Conservation (phyloP, 1,284 basidiomycete genomes). For the Amylostereum chailletii region DNA sequence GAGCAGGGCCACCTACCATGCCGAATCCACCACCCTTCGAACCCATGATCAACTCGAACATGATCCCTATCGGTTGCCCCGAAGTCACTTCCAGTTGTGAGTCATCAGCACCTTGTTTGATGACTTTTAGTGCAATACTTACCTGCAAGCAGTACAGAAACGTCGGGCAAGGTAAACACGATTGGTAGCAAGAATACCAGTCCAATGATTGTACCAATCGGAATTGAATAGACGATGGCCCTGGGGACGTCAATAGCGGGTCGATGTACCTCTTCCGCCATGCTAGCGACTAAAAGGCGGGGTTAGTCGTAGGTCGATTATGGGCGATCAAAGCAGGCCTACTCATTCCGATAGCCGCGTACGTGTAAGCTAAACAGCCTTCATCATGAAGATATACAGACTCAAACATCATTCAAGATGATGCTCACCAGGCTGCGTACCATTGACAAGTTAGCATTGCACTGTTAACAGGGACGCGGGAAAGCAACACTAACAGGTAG, state of each 20-base stretch:
- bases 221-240: conserved; percentile 53
- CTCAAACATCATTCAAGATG: too few relatives aligned
- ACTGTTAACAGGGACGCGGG: too few relatives aligned
- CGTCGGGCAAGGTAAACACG: conserved; percentile 59
- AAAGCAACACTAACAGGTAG: conserved; percentile 31
- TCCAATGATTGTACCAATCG: conserved; percentile 50
- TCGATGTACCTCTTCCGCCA: conserved; percentile 59
- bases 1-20: conserved; percentile 26
- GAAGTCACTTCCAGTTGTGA: conserved; percentile 30
- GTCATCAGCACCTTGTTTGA: neutral
- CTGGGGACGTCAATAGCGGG: conserved; percentile 47
- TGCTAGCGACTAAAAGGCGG: conserved; percentile 34
- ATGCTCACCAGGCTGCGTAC: conserved; percentile 26
- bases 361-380: conserved; percentile 33
- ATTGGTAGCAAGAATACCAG: conserved; percentile 61
- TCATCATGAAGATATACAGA: too few relatives aligned
- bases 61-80: conserved; percentile 57
- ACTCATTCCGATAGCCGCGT: conserved; percentile 47
- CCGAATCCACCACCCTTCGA: conserved; percentile 58
- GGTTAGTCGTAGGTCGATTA: neutral
- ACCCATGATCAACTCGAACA: conserved; percentile 59
- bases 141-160: conserved; percentile 44
- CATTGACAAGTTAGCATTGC: too few relatives aligned
- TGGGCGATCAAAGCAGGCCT: conserved; percentile 6
- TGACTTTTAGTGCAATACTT: conserved; percentile 5